Evolutionary conservation across 768 basidiomycete genomes (phyloP).

Genomic region (Lactarius psammicola): DNA sequence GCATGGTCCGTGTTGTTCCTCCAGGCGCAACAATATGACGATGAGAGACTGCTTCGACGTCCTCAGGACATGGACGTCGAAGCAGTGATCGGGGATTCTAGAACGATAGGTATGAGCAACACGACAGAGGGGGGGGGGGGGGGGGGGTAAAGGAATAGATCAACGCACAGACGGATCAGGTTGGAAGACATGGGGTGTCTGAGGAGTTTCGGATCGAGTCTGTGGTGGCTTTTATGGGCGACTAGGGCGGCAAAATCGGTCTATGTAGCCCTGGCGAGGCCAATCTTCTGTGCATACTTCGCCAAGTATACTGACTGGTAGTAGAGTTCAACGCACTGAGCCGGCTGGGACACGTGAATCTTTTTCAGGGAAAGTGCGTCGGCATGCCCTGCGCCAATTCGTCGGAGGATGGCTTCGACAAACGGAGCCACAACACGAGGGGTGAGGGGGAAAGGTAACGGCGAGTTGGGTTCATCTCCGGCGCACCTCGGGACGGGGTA

Average conservation of each 20-base stretch:
- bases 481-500: not conserved
- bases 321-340: not conserved
- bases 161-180: constrained; percentile 3
- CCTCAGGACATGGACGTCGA: constrained; percentile 13
- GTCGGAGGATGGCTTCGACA: not conserved
- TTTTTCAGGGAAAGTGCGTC: not conserved
- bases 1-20: not conserved
- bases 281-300: not conserved
- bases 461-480: not conserved
- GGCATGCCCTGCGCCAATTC: not conserved
- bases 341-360: not conserved
- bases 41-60: not conserved
- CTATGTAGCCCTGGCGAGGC: not conserved
- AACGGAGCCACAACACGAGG: not conserved
- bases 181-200: constrained; percentile 6
- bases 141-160: not conserved
- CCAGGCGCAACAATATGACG: not conserved
- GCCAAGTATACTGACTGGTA: not conserved
- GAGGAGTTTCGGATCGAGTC: not conserved
- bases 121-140: no score
- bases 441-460: not conserved
- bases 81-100: constrained; percentile 2
- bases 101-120: not conserved
- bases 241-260: not conserved
- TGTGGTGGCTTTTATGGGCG: not conserved